Evolutionary conservation across 106 monocot genomes (phyloP), one percentile per base, ranked within the genome.

Genomic region (Dendrobium nobile): DNA sequence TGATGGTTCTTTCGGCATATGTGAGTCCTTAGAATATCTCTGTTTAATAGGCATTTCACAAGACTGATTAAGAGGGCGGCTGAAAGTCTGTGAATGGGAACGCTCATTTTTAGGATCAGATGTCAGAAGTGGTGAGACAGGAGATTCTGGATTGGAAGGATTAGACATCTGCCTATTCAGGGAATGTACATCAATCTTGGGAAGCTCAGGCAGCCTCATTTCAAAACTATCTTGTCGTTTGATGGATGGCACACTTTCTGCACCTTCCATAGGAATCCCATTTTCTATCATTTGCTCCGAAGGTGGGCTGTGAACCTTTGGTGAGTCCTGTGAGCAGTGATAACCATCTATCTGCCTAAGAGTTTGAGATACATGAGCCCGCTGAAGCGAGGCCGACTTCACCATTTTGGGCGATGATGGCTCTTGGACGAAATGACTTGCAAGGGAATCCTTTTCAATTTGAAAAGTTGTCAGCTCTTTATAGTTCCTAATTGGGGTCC

Each of bases 41-140:
- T 80, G 87, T 82, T 81, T 84, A 37, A 82, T 55, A 33, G 93
- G 79, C 54, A 81, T 76, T 41, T 85, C 87, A 55, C 87, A 82
- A 82, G 87, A 85, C 26, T 88, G 86, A 70, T 81, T 79, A 59
- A 85, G 80, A 19, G 93, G 92, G 15, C 86, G 86, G 77, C 94
- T 92, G 77, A 88, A 98, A 20, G 92, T 94, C 79, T 98, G 87
- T 48, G 97, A 98, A 83, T 98, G 92, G 67, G 97, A 98, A 2
- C 94, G 90, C 45, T 95, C 97, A 78, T 89, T 88, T 72, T 92
- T 85, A 79, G 97, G 93, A 88, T 98, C 94, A 74, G 97, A 92
- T 75, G 90, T 94, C 47, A 98, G 79, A 75, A 98, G 91, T 75
- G 90, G 94, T 48, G 97, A 98, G 67, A 98, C 79, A 9, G 97